These are phyloP conservation scores for Raffaelea arxii DNA, from an alignment of 2,329 filamentous ascomycete genomes.

Conservation along the genomic window DNA sequence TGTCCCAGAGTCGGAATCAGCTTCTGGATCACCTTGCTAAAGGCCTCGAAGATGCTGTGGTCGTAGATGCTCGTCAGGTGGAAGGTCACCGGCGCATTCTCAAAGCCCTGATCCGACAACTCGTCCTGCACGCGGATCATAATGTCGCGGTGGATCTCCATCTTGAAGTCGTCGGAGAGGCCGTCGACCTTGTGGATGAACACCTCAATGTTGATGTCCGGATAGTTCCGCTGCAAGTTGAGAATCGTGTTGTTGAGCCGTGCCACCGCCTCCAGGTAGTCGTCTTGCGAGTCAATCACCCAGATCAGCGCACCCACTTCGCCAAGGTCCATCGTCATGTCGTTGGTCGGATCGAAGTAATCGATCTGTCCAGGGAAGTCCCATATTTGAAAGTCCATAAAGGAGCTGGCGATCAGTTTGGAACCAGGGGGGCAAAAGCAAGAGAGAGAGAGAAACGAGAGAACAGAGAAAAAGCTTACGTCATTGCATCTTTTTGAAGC, in stretches of 20 bases:
- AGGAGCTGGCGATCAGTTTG: constrained; percentile 53
- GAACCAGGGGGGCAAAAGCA: neutral
- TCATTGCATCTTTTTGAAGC: constrained; percentile 90
- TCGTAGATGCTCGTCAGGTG: constrained; percentile 98
- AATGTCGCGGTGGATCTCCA: constrained; percentile 93
- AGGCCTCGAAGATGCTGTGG: constrained; percentile 92
- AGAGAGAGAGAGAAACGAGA: neutral
- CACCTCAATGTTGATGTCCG: constrained; percentile 92
- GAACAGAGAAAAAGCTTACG: constrained; percentile 46
- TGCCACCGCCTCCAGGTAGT: constrained; percentile 85
- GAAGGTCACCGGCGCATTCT: constrained; percentile 88
- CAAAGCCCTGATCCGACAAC: constrained; percentile 83
- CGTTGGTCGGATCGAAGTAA: constrained; percentile 68
- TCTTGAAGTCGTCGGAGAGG: constrained; percentile 92
- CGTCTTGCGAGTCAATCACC: constrained; percentile 98
- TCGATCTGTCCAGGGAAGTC: constrained; percentile 94
- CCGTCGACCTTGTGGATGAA: constrained; percentile 99
- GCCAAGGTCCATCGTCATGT: constrained; percentile 85
- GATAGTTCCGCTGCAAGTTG: constrained; percentile 78
- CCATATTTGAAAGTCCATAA: constrained; percentile 99
- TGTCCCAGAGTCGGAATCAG: constrained; percentile 88
- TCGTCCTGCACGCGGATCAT: constrained; percentile 95
- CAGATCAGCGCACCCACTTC: constrained; percentile 92
- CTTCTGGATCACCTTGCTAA: constrained; percentile 97
- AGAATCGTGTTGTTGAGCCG: constrained; percentile 83